Conservation (phyloP, 1,284 basidiomycete species). For the Melampsora larici-populina region DNA sequence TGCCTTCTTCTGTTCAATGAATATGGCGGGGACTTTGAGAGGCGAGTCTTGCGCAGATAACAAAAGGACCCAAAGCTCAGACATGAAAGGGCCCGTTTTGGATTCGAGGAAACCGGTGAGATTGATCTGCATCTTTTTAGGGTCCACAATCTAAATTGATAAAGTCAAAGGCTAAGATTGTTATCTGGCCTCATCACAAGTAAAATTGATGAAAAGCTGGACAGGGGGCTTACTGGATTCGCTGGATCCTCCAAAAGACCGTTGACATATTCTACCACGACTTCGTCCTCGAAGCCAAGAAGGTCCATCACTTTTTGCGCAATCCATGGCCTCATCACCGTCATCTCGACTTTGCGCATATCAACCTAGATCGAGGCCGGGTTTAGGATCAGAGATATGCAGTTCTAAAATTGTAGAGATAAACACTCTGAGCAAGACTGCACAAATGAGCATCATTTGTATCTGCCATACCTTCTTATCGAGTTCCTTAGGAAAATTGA, state of each 20-base stretch:
- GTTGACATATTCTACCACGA: slow-evolving; percentile 93
- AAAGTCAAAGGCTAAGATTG: slow-evolving; percentile 14
- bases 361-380: slow-evolving; percentile 66
- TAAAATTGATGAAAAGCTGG: slow-evolving; percentile 5
- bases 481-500: slow-evolving; percentile 87
- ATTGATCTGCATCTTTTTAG: slow-evolving; percentile 90
- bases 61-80: slow-evolving; percentile 79
- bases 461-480: slow-evolving; percentile 68
- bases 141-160: slow-evolving; percentile 70
- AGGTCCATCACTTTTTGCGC: slow-evolving; percentile 83
- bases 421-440: neutral
- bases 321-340: slow-evolving; percentile 88
- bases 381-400: neutral
- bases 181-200: neutral
- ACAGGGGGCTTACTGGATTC: slow-evolving; percentile 64
- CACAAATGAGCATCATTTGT: neutral
- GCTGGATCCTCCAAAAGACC: slow-evolving; percentile 81
- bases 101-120: slow-evolving; percentile 79
- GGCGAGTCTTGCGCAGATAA: slow-evolving; percentile 83
- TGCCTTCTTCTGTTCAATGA: slow-evolving; percentile 92
- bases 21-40: slow-evolving; percentile 84
- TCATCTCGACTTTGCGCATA: slow-evolving; percentile 86
- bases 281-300: slow-evolving; percentile 91
- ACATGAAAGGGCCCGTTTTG: slow-evolving; percentile 79
- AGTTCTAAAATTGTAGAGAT: neutral